Conservation (phyloP, 768 basidiomycete species). For the Chiua virens region DNA sequence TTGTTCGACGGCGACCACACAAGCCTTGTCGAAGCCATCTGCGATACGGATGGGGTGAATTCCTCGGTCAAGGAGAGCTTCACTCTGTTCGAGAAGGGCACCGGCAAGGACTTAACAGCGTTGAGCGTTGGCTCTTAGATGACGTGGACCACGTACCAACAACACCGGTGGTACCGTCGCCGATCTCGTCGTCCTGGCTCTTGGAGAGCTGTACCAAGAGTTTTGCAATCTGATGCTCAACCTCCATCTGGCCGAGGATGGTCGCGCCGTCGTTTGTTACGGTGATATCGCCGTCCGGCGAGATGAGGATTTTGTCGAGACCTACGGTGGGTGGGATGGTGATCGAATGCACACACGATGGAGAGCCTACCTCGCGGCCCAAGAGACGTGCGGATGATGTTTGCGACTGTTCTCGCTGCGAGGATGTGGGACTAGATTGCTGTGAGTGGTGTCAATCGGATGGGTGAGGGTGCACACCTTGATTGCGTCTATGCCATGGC, state of each 20-base stretch:
- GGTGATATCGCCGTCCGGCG: slow-evolving; percentile 97
- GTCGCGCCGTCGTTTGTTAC: slow-evolving; percentile 99
- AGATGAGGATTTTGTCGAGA: slow-evolving; percentile 92
- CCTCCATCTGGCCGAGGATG: slow-evolving; percentile 97
- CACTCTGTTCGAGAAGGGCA: slow-evolving; percentile 91
- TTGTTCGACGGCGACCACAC: slow-evolving; percentile 84
- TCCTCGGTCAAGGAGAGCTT: slow-evolving; percentile 96
- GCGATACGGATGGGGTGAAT: slow-evolving; percentile 99
- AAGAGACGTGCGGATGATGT: slow-evolving; percentile 92
- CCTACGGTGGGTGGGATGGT: slow-evolving; percentile 46
- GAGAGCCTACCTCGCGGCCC: slow-evolving; percentile 81
- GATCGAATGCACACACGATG: slow-evolving; percentile 5
- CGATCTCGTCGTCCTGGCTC: slow-evolving; percentile 99
- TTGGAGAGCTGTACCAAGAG: slow-evolving; percentile 94
- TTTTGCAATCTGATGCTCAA: slow-evolving; percentile 99
- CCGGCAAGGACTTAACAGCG: slow-evolving; percentile 85
- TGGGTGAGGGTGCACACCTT: slow-evolving; percentile 53
- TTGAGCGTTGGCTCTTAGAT: slow-evolving; percentile 2
- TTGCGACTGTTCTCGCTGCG: slow-evolving; percentile 89
- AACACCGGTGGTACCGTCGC: slow-evolving; percentile 98
- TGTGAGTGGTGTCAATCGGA: slow-evolving; percentile 1
- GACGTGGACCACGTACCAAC: slow-evolving; percentile 69
- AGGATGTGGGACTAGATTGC: slow-evolving; percentile 82
- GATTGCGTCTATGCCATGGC: slow-evolving; percentile 92
- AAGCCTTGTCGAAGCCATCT: slow-evolving; percentile 97